Conservation (phyloP, 441 rosid species). For the Oxalis stricta region DNA sequence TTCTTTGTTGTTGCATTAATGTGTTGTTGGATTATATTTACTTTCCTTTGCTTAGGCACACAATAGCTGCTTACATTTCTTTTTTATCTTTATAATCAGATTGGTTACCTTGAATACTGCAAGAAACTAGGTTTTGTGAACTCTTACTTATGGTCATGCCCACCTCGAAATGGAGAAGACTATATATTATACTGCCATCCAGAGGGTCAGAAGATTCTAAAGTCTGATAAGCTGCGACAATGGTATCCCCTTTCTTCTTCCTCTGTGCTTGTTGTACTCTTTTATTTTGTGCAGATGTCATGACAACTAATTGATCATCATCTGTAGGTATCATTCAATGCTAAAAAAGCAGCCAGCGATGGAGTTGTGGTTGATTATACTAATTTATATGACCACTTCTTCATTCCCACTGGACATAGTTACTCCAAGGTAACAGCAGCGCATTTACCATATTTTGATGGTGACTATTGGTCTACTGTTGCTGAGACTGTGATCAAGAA, state of each 20-base stretch:
- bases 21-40: no score
- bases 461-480: conserved; percentile 57
- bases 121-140: conserved; percentile 63
- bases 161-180: conserved; percentile 74
- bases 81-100: conserved; percentile 18
- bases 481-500: conserved; percentile 40
- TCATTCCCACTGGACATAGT: conserved; percentile 25
- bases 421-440: conserved; percentile 49
- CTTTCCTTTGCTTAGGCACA: background rate
- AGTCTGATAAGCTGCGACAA: conserved; percentile 56
- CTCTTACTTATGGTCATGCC: conserved; percentile 73
- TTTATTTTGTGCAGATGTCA: background rate
- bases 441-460: conserved; percentile 72
- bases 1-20: background rate
- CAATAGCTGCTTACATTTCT: background rate
- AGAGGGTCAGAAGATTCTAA: conserved; percentile 59
- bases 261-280: no score
- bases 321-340: conserved; percentile 47
- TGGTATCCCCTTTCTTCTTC: conserved; percentile 30
- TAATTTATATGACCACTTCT: conserved; percentile 53
- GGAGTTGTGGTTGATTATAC: conserved; percentile 33
- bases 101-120: conserved; percentile 72
- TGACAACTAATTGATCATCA: conserved; percentile 7
- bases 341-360: conserved; percentile 42
- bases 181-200: conserved; percentile 71